phyloP scores from a whole-genome alignment of 768 basidiomycete species.

The Epithele typhae region DNA sequence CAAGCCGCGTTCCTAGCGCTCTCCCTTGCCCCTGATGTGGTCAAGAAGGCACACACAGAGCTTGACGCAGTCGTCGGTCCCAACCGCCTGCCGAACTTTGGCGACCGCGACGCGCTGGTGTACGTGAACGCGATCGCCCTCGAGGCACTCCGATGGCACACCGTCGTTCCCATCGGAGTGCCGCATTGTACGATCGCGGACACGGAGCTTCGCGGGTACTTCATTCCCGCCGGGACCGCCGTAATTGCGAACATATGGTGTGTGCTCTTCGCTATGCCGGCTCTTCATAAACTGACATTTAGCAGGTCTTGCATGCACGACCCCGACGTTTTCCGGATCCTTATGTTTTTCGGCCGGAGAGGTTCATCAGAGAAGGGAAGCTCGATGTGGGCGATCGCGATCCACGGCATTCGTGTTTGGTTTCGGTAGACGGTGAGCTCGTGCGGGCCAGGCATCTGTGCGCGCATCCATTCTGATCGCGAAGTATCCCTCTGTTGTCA shows the following conservation, averaged over 20 bases:
- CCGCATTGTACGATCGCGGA: conserved; percentile 15
- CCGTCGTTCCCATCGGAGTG: conserved; percentile 15
- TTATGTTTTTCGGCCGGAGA: conserved; percentile 5
- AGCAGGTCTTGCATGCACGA: conserved; percentile 7
- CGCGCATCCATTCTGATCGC: too few relatives aligned
- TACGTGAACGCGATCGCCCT: conserved; percentile 20
- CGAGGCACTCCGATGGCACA: conserved; percentile 17
- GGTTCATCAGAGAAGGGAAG: conserved; percentile 5
- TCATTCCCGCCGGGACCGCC: conserved; percentile 3
- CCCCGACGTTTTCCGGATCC: conserved; percentile 4
- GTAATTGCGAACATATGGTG: conserved; percentile 8
- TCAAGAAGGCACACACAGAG: conserved; percentile 21
- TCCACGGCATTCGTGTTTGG: conserved; percentile 7
- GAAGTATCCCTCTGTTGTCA: neutral
- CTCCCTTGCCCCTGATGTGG: conserved; percentile 18
- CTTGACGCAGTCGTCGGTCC: conserved; percentile 21
- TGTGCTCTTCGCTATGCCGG: neutral
- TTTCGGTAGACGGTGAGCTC: conserved; percentile 6
- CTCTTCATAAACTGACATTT: too few relatives aligned
- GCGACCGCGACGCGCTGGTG: conserved; percentile 13
- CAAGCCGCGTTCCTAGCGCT: conserved; percentile 14
- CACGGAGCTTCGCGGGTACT: neutral
- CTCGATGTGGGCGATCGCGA: conserved; percentile 2
- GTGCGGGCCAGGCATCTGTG: too few relatives aligned
- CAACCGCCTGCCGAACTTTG: conserved; percentile 16